These are phyloP conservation scores for Thoreauomyces humboldtii DNA, from an alignment of 192 early-diverging fungal species.

Conservation along the genomic window DNA sequence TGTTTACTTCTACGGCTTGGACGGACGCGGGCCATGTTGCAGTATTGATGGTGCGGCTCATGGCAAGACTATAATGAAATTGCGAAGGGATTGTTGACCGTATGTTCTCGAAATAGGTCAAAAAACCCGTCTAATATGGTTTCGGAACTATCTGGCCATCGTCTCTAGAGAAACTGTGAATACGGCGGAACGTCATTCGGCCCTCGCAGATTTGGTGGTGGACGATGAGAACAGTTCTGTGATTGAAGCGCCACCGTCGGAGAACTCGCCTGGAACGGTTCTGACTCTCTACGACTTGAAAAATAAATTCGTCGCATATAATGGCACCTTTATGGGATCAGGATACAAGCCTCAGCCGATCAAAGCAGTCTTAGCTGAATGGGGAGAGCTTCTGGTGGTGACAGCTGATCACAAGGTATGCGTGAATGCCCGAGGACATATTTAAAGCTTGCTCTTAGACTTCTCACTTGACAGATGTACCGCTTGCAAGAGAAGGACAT, in stretches of 20 bases:
- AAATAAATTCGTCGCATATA: slow-evolving; percentile 90
- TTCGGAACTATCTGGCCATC: slow-evolving; percentile 71
- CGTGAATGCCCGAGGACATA: neutral
- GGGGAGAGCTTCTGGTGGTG: slow-evolving; percentile 86
- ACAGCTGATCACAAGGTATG: slow-evolving; percentile 71
- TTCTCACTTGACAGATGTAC: slow-evolving; percentile 53
- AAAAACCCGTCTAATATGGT: slow-evolving; percentile 68
- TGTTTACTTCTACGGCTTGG: slow-evolving; percentile 85
- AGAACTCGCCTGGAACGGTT: slow-evolving; percentile 35
- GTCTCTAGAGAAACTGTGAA: slow-evolving; percentile 47
- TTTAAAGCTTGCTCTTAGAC: neutral
- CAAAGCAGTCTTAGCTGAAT: slow-evolving; percentile 71
- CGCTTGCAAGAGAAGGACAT: slow-evolving; percentile 87
- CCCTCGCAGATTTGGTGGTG: slow-evolving; percentile 4
- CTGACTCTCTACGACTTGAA: slow-evolving; percentile 86
- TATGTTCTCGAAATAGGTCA: no score
- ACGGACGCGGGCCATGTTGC: slow-evolving; percentile 91
- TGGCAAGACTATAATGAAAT: no score
- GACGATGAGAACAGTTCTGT: slow-evolving; percentile 13
- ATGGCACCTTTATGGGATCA: slow-evolving; percentile 62
- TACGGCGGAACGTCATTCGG: neutral
- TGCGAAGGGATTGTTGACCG: no score
- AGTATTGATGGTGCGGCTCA: slow-evolving; percentile 76
- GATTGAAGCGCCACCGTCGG: slow-evolving; percentile 3
- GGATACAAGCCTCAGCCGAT: slow-evolving; percentile 32